Base-by-base conservation (phyloP, 2,329 filamentous ascomycete genomes). In the Trichoderma harzianum region DNA sequence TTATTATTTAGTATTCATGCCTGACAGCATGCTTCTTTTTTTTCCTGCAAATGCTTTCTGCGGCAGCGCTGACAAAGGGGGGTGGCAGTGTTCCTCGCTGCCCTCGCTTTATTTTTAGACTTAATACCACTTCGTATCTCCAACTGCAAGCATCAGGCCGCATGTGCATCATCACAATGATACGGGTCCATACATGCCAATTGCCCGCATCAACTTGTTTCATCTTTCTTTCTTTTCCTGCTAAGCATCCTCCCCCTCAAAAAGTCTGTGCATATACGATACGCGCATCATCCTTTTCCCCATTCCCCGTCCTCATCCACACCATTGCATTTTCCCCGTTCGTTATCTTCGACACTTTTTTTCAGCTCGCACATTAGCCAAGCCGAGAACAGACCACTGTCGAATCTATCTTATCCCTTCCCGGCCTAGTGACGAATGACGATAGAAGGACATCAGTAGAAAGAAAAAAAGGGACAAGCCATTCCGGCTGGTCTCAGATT, bases 41-140 rank as follows among this genome's bases (percentile, higher is more conserved):
- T 36, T 39, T 5, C 1, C 43, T 47, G 18, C 43, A 47, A n/a
- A 18, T 47, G 18, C 39, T 47, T 47, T 47, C 36, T 39, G 14
- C 36, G 14, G 57, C 10, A 26, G 12, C 8, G 63, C 43, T 55
- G 64, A 58, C 32, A 60, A 68, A 68, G 51, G 65, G 65, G 65
- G 65, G 65, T 68, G 65, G 65, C 65, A 68, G 65, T 68, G 65
- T 68, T 51, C 21, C 43, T 21, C 14, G 26, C 39, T 34, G 32
- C 5, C 58, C 43, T 24, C 51, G 30, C 34, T 36, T 36, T 36
- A 34, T 55, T 14, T 51, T 26, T 47, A 64, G 61, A 47, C 62
- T 64, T 51, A 64, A 51, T 63, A 43, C 39, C 36, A 36, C 60
- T 63, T 39, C 24, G 53, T 57, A 57, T 57, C 43, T 51, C 43